Evolutionary conservation across 495 filamentous ascomycete genomes (phyloP), one percentile per base, ranked within the genome.

Genomic region (Neurospora cerealis): DNA sequence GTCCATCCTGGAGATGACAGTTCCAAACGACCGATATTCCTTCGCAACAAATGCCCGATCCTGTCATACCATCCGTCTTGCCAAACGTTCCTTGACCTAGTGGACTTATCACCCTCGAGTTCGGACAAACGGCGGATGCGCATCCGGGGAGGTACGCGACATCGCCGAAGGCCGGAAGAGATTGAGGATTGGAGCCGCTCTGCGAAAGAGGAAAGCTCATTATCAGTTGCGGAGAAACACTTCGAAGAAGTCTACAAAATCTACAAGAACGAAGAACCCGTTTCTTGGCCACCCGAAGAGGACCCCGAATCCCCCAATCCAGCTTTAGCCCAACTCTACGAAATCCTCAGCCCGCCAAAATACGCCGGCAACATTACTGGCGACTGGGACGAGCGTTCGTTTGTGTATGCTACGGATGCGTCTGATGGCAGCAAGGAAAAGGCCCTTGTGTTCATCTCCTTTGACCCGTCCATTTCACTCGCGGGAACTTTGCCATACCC

Each of bases 51-150:
- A 72, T 90, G 87, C 8, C 87, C 88, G 42, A 81, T 91, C 66
- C 87, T 88, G 38, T 83, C 83, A 28, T 93, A 93, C 74, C 83
- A 91, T 72, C 81, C 85, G 17, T 83, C 83, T 34, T 86, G 86
- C 40, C 85, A 85, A n/a, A 86, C 89, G 4, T 93, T 88, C 75
- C 69, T 93, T 10, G 91, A 93, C 74, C 81, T 93, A 4, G 88
- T 93, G 39, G 87, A 91, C 74, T 85, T 86, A 6, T 66, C 76
- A 3, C 75, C 77, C 11, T 77, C 73, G 3, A 83, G 83, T 60
- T 80, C 82, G n/a, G 70, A 74, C 38, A 74, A 80, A 46, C 79
- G 77, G 21, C 78, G 79, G 69, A 71, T 79, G 77, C 82, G 74
- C 81, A 77, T 77, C 19, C 75, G 81, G 24, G 79, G 78, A 21